These are phyloP conservation scores for Echinosphaeria canescens DNA, from an alignment of 2,329 filamentous ascomycete species.

Conservation along the genomic window DNA sequence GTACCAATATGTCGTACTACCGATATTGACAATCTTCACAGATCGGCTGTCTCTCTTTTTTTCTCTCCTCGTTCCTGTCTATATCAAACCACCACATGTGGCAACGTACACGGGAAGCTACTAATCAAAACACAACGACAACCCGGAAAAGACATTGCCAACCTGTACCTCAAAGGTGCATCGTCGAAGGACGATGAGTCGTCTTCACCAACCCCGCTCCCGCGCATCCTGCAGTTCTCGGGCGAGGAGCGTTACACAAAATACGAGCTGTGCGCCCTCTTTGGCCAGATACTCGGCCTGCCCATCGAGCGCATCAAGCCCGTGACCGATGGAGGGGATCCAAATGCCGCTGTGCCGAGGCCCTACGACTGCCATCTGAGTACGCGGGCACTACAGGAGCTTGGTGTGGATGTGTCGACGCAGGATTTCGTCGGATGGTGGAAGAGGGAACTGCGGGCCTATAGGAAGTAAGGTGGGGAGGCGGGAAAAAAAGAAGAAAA, in stretches of 20 bases:
- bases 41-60: no score
- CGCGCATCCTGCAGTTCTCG: conserved; percentile 60
- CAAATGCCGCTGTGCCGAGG: conserved; percentile 48
- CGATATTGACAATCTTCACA: no score
- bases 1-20: no score
- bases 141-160: conserved; percentile 44
- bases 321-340: conserved; percentile 51
- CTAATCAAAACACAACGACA: no score
- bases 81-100: no score
- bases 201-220: no score
- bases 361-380: conserved; percentile 82
- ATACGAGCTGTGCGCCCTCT: conserved; percentile 64
- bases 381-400: conserved; percentile 46
- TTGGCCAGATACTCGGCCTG: conserved; percentile 63
- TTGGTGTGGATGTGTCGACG: conserved; percentile 56
- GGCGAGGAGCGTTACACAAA: conserved; percentile 78
- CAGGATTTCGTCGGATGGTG: conserved; percentile 68
- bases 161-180: conserved; percentile 46
- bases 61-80: no score
- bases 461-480: conserved; percentile 19
- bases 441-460: conserved; percentile 39
- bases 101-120: no score
- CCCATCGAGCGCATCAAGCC: conserved; percentile 44
- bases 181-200: conserved; percentile 19
- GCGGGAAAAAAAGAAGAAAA: conserved; percentile 1